Conservation (phyloP, 1,139 yeast genomes). For the Nadsonia starkeyi-henricii region DNA sequence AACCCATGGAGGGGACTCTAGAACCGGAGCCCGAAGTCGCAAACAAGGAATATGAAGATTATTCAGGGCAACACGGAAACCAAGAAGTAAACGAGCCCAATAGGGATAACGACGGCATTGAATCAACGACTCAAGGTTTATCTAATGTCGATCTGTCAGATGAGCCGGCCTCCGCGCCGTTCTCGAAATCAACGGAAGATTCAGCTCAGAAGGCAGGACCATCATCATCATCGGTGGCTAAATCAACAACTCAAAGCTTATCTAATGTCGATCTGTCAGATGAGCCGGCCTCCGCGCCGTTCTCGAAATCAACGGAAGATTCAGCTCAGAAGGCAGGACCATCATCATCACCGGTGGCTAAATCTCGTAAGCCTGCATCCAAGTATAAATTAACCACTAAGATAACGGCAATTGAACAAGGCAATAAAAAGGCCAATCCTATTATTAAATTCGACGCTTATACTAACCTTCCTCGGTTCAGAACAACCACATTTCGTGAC, state of each 20-base stretch:
- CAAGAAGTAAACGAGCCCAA: background rate
- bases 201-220: too few species aligned
- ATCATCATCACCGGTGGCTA: background rate
- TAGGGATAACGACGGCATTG: background rate
- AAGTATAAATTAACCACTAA: conserved; percentile 12
- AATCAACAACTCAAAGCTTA: background rate
- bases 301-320: background rate
- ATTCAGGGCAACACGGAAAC: background rate
- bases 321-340: too few species aligned
- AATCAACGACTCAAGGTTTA: background rate
- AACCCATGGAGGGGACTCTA: conserved; percentile 4
- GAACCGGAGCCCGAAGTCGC: background rate
- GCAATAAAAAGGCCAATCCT: conserved; percentile 17
- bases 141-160: background rate
- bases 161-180: background rate
- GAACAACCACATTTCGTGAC: conserved; percentile 58
- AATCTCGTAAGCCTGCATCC: background rate
- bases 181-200: background rate
- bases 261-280: background rate
- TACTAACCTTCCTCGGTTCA: conserved; percentile 58
- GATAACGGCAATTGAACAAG: conserved; percentile 30
- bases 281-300: background rate
- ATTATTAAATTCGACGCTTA: conserved; percentile 10
- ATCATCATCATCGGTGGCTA: background rate
- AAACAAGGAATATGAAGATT: background rate